Conservation (phyloP, 2,329 filamentous ascomycete genomes). For the Venturia oleaginea region DNA sequence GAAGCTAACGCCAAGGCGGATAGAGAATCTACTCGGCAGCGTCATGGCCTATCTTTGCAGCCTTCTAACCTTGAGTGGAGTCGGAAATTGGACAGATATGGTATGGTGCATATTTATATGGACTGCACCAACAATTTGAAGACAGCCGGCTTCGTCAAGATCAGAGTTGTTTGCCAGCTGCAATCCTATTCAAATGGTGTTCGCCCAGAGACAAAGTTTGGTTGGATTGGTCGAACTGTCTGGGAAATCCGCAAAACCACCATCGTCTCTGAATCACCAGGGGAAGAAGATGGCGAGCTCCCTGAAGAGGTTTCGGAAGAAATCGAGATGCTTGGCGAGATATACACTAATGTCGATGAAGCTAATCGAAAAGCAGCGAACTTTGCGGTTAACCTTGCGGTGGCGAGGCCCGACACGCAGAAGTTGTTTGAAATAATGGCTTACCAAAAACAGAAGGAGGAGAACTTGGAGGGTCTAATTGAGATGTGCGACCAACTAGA, state of each 20-base stretch:
- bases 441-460: not conserved
- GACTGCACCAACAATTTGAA: not conserved
- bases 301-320: not conserved
- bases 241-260: not conserved
- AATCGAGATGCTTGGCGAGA: not conserved
- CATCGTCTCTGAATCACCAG: not conserved
- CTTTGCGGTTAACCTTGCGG: not conserved
- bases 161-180: not conserved
- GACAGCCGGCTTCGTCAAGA: not conserved
- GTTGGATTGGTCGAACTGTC: not conserved
- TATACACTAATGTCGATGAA: not conserved
- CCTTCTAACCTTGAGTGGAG: not conserved
- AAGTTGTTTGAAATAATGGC: not conserved
- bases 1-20: not conserved
- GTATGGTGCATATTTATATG: not conserved
- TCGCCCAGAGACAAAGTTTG: not conserved
- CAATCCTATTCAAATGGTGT: not conserved
- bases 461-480: not conserved
- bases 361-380: constrained; percentile 3
- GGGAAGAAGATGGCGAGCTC: not conserved
- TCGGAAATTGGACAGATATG: not conserved
- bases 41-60: not conserved
- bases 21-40: not conserved
- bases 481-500: not conserved
- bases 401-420: not conserved